These are phyloP conservation scores for Solanum appendiculatum DNA, from an alignment of 257 asterid genomes.

Conservation along the genomic window DNA sequence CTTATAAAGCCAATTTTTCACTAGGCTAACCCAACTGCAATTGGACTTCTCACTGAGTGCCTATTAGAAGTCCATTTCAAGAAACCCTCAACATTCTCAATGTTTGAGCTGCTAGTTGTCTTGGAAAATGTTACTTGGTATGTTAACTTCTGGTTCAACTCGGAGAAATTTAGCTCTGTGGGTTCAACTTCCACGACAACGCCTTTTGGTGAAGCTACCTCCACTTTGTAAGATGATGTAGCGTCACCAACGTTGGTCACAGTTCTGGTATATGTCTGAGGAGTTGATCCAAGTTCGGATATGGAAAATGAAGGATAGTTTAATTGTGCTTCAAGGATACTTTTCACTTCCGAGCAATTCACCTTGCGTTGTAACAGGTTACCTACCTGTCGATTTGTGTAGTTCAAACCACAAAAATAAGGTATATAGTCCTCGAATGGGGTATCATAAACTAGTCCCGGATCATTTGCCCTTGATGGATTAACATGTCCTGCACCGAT, in stretches of 20 bases:
- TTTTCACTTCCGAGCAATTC: slow-evolving; percentile 7
- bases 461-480: slow-evolving; percentile 28
- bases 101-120: neutral
- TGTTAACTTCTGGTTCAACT: slow-evolving; percentile 12
- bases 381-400: slow-evolving; percentile 16
- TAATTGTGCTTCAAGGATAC: slow-evolving; percentile 15
- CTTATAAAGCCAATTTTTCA: neutral
- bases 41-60: slow-evolving; percentile 28
- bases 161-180: neutral
- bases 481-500: slow-evolving; percentile 46
- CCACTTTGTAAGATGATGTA: slow-evolving; percentile 12
- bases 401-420: slow-evolving; percentile 39
- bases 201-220: slow-evolving; percentile 15
- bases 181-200: slow-evolving; percentile 22
- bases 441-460: slow-evolving; percentile 40
- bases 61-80: slow-evolving; percentile 27
- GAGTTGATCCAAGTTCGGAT: neutral
- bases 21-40: neutral
- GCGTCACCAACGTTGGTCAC: slow-evolving; percentile 35
- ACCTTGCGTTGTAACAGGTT: slow-evolving; percentile 1
- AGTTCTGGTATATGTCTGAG: slow-evolving; percentile 24
- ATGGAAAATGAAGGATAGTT: slow-evolving; percentile 18
- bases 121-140: slow-evolving; percentile 20
- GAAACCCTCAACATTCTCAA: slow-evolving; percentile 14
- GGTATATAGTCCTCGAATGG: slow-evolving; percentile 30